Evolutionary conservation across 2,329 filamentous ascomycete genomes (phyloP), one percentile per base, ranked within the genome.

Genomic region (Neonectria neomacrospora): DNA sequence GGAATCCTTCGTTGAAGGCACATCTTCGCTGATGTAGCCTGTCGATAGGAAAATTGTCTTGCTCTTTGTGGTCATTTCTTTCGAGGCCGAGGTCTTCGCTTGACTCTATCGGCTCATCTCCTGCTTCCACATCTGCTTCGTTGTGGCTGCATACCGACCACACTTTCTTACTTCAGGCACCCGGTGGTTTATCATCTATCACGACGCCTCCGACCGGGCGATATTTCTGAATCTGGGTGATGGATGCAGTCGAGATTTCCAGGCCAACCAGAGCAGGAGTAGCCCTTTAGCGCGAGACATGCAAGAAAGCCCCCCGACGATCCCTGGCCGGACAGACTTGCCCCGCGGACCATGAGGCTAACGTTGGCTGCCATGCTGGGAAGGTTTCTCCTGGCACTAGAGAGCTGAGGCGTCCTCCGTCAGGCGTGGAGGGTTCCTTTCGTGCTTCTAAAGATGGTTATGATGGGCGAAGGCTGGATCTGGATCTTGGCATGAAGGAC

Each of bases 261-360:
- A 54, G 10, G 20, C 58, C 58, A 61, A 61, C 51, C 58, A 61
- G 26, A 34, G 16, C 37, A 44, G 34, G 26, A 37, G 54, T 34
- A 26, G 48, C 16, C 48, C 30, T 26, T 22, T 20, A 57, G 44
- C 44, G 54, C 23, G 56, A 54, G 56, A 59, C 48, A 59, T 48
- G 18, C 23, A 34, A 32, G 26, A 58, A 11, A 23, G 10, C 10
- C 41, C 22, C 44, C 53, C 37, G 37, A 30, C 48, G 42, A 48
- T 51, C 32, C 28, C 58, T 30, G 44, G 42, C 57, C 66, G 67
- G 69, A 20, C 58, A 69, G 58, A 72, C 65, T 71, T 71, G 67
- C 67, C 64, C 55, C 54, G 37, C 42, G 16, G 37, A 16, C 20
- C 14, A 42, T 11, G 51, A 58, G 60, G 54, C 30, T 16, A 55